Base-by-base conservation (phyloP, 768 basidiomycete species). In the Leucocoprinus leucothites region DNA sequence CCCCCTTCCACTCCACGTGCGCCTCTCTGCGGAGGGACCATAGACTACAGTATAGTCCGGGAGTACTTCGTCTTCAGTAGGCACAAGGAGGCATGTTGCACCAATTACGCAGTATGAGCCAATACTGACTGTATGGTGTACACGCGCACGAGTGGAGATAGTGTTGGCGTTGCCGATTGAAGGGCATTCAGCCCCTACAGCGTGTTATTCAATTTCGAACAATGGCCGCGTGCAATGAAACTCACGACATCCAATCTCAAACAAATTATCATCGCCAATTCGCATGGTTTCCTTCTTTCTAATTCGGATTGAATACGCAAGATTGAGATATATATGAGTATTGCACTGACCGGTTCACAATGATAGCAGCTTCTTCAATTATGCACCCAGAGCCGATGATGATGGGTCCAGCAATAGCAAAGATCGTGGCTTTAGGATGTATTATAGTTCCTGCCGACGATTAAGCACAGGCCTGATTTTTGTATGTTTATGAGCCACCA, bases 401-500 rank as follows among this genome's bases (percentile, higher is more conserved):
- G 60, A 99, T 95, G 2, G 94, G 90, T 0, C 94, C 95, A 8
- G 85, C 86, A 53, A 94, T 82, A 13, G 95, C 94, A 62, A 95
- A 89, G 57, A 98, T 91, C 21, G 92, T 92, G 1, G 91, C 93
- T 67, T 95, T 93, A 0, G 96, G 95, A 60, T 98, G 95, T 19
- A 98, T 84, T 52, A 98, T 85, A 0, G 88, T 87, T 6, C 91
- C 91, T 87, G 63, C 3, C 9, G 5, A 53, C 22, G 51, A 25
- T 42, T 53, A 19, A 35, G 46, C 21, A 43, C 2, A 40, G 14
- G 18, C 26, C 3, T 19, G 35, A 13, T 48, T 34, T 36, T 35
- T 19, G 44, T 9, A 31, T 1, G 11, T 11, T 31, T 31, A 31
- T 13, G 28, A 49, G 4, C 22, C 44, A 13, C 6, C 21, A 56